Evolutionary conservation across 2,329 filamentous ascomycete genomes (phyloP).

Genomic region (Clonostachys sp.): DNA sequence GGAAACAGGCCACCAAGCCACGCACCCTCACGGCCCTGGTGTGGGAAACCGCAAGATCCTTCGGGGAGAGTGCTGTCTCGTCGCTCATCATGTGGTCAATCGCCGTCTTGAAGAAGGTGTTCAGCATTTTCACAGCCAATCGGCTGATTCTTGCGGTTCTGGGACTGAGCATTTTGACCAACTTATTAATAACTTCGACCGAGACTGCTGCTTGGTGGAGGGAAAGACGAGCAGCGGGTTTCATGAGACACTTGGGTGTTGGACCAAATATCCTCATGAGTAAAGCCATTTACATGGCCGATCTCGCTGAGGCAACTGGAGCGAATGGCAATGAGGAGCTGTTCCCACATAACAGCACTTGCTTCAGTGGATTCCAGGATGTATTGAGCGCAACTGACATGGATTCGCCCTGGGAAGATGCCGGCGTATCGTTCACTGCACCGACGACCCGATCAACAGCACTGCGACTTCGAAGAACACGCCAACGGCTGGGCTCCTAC

Average conservation of each 20-base stretch:
- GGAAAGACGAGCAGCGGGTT: slow-evolving; percentile 73
- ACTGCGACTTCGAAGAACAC: slow-evolving; percentile 68
- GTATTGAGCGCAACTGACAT: slow-evolving; percentile 54
- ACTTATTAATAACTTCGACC: slow-evolving; percentile 70
- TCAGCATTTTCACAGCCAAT: slow-evolving; percentile 67
- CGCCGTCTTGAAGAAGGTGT: slow-evolving; percentile 59
- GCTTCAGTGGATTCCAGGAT: slow-evolving; percentile 58
- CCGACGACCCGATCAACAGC: slow-evolving; percentile 49
- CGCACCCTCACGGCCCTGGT: slow-evolving; percentile 65
- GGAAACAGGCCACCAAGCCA: slow-evolving; percentile 56
- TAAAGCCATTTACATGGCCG: slow-evolving; percentile 76
- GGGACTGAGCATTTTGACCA: slow-evolving; percentile 63
- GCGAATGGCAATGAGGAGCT: slow-evolving; percentile 18
- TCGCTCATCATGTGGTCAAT: slow-evolving; percentile 76
- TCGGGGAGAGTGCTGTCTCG: slow-evolving; percentile 69
- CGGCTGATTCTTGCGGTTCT: slow-evolving; percentile 69
- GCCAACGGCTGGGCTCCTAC: slow-evolving; percentile 78
- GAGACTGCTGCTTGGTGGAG: slow-evolving; percentile 78
- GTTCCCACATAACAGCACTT: slow-evolving; percentile 45
- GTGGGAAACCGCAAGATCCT: slow-evolving; percentile 66
- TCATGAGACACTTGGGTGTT: slow-evolving; percentile 79
- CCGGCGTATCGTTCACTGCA: slow-evolving; percentile 40
- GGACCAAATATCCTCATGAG: slow-evolving; percentile 77
- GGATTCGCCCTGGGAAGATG: slow-evolving; percentile 50
- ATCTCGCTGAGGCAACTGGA: slow-evolving; percentile 64